A percentile compares a stretch with the other conserved stretches of the same genome.
These are phyloP conservation scores for Candida namnaoensis DNA, from an alignment of 805 yeast species.

Conservation along the genomic window DNA sequence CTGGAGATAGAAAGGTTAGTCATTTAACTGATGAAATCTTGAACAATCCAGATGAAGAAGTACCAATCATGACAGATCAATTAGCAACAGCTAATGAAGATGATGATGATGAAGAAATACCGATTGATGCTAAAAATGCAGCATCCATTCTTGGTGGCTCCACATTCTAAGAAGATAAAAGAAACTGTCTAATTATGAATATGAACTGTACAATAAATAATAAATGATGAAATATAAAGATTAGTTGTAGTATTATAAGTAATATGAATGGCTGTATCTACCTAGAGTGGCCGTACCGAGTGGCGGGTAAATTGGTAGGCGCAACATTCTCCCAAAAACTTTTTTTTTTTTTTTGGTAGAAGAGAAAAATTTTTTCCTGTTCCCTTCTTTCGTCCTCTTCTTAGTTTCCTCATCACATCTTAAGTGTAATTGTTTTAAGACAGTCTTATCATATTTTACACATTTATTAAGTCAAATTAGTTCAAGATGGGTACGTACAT, in stretches of 20 bases:
- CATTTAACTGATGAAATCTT: conserved; percentile 20
- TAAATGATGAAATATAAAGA: background rate
- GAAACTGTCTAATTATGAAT: too few relatives aligned
- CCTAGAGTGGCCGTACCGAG: too few relatives aligned
- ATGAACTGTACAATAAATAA: too few relatives aligned
- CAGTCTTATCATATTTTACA: too few relatives aligned
- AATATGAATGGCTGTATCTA: too few relatives aligned
- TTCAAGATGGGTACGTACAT: conserved; percentile 1
- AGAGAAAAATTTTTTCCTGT: too few relatives aligned
- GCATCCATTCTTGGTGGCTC: conserved; percentile 75
- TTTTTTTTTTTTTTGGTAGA: too few relatives aligned
- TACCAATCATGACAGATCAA: background rate
- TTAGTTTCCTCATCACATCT: too few relatives aligned
- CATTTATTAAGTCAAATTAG: background rate
- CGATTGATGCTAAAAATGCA: conserved; percentile 75
- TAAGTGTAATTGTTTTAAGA: too few relatives aligned
- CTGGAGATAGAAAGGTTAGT: conserved; percentile 38
- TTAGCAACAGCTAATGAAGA: conserved; percentile 6
- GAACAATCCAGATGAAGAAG: conserved; percentile 4
- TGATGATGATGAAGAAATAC: conserved; percentile 20
- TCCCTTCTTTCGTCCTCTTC: too few relatives aligned
- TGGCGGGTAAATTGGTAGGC: too few relatives aligned
- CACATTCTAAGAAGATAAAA: conserved; percentile 24
- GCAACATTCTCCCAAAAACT: too few relatives aligned
- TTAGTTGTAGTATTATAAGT: background rate